Evolutionary conservation across 2,329 filamentous ascomycete genomes (phyloP), one percentile per base, ranked within the genome.

Genomic region (Ophiostoma montium): DNA sequence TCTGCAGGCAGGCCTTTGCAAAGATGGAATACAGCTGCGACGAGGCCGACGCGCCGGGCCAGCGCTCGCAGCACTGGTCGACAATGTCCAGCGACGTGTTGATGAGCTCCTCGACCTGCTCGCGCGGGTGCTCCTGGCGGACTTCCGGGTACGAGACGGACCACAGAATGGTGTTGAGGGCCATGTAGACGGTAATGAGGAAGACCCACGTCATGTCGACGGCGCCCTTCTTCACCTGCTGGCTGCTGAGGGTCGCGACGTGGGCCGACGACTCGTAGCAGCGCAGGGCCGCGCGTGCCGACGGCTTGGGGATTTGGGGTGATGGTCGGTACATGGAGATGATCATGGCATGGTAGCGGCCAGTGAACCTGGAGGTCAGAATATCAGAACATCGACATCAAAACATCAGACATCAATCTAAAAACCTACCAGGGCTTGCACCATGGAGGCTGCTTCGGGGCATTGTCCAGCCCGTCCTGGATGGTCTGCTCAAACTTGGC

Each of bases 171-270:
- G 86, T 89, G 61, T 95, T 95, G 50, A 96, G 75, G 5, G 86
- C 81, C 79, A 94, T 92, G 67, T 94, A 95, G 36, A 96, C 75
- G 18, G 84, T 81, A 51, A 95, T 75, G 1, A 94, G 78, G 60
- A 95, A 95, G 39, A 95, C 82, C 90, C 90, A 96, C 1, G 89
- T 95, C 52, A 95, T 72, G 60, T 95, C 90, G 11, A 92, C 78
- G 19, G 80, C 80, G 13, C 76, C 75, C 15, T 75, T 80, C 55
- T 82, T 76, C 60, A 95, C 83, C 63, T 95, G 88, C 58, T 84
- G 80, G 60, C 78, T 79, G 41, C 88, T 83, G 61, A 90, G 78
- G 55, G 82, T 75, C 57, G 95, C 86, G 60, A 95, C 89, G 63
- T 80, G 86, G 11, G 81, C 74, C 43, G 86, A 82, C 36, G 86